A percentile compares a stretch with the other conserved stretches of the same genome.
phyloP scores from a whole-genome alignment of 805 yeast species.

The Kazachstania kunashirensis region DNA sequence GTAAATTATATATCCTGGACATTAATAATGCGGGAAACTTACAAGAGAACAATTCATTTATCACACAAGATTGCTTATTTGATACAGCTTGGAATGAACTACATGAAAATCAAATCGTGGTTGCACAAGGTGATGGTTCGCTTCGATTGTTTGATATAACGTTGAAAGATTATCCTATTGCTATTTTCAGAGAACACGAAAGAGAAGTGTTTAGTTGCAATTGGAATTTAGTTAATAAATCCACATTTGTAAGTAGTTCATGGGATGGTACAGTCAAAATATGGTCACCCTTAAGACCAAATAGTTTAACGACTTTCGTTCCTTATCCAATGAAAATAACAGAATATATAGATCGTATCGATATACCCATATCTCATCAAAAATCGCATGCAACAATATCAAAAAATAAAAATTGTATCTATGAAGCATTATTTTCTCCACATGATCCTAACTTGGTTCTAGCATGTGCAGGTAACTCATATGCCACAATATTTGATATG shows the following conservation, averaged over 20 bases:
- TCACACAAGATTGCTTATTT: constrained; percentile 89
- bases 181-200: constrained; percentile 66
- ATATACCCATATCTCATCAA: constrained; percentile 29
- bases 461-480: constrained; percentile 64
- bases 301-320: constrained; percentile 48
- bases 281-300: constrained; percentile 57
- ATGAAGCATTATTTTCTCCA: constrained; percentile 74
- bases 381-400: constrained; percentile 21
- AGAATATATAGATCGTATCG: constrained; percentile 6
- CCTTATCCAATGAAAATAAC: constrained; percentile 27
- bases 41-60: constrained; percentile 47
- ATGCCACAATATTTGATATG: constrained; percentile 72
- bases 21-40: constrained; percentile 61
- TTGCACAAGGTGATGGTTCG: constrained; percentile 86
- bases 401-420: constrained; percentile 50
- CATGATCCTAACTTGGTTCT: constrained; percentile 64
- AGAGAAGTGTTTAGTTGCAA: constrained; percentile 64
- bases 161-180: constrained; percentile 58
- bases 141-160: constrained; percentile 71
- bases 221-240: constrained; percentile 65
- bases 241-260: constrained; percentile 62
- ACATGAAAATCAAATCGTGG: constrained; percentile 77
- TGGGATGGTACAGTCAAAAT: constrained; percentile 89
- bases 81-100: constrained; percentile 84
- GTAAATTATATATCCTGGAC: constrained; percentile 61